Evolutionary conservation across 371 early-diverging fungal genomes (phyloP).

Genomic region (Nosema muscidifuracis): DNA sequence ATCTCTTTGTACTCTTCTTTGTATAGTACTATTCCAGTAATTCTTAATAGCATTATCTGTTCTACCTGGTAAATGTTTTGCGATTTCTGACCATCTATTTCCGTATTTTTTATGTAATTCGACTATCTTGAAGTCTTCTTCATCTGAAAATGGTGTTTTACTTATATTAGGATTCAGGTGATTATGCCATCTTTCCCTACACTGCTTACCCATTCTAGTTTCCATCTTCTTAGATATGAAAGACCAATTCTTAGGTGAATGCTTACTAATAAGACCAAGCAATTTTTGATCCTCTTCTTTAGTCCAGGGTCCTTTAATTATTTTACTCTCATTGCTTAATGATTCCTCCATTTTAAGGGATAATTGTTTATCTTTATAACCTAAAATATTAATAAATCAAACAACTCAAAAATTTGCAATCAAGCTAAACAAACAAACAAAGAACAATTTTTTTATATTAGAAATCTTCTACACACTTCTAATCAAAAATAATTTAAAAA

Average conservation of each 20-base stretch:
- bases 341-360: not conserved
- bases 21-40: conserved; percentile 62
- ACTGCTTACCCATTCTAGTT: conserved; percentile 63
- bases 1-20: conserved; percentile 48
- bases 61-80: conserved; percentile 61
- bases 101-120: conserved; percentile 59
- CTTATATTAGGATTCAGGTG: conserved; percentile 63
- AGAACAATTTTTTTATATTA: too few relatives aligned
- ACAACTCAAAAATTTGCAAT: not conserved
- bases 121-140: conserved; percentile 58
- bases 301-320: conserved; percentile 63
- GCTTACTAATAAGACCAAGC: conserved; percentile 48
- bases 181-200: conserved; percentile 65
- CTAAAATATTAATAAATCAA: not conserved
- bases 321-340: not conserved
- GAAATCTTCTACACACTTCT: too few relatives aligned
- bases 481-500: too few relatives aligned
- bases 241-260: conserved; percentile 62
- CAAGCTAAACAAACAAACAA: not conserved
- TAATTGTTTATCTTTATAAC: not conserved
- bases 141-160: conserved; percentile 61
- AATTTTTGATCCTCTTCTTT: conserved; percentile 62
- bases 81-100: conserved; percentile 63
- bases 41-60: conserved; percentile 65
- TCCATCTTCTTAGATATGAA: conserved; percentile 59